These are phyloP conservation scores for Rutstroemia sp. DNA, from an alignment of 2,329 filamentous ascomycete species.

Conservation along the genomic window DNA sequence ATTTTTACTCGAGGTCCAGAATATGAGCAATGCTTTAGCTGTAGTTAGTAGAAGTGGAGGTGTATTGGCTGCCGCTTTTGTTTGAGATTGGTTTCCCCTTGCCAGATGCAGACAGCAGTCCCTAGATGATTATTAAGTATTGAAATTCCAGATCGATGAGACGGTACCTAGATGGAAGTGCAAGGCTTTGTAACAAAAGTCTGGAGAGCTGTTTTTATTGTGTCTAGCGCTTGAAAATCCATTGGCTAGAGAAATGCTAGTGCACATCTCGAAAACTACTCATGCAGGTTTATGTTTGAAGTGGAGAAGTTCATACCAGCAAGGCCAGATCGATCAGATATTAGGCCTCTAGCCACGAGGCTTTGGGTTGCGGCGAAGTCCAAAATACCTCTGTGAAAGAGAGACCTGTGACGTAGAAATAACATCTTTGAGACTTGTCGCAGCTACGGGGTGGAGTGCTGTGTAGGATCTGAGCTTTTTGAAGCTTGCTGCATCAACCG, in stretches of 20 bases:
- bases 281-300: background rate
- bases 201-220: background rate
- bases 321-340: background rate
- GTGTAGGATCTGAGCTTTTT: background rate
- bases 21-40: conserved; percentile 2
- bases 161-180: background rate
- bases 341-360: background rate
- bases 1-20: conserved; percentile 2
- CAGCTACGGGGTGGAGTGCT: background rate
- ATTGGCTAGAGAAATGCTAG: background rate
- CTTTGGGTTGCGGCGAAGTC: background rate
- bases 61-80: conserved; percentile 4
- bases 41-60: background rate
- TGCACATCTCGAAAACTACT: background rate
- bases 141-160: background rate
- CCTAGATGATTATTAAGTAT: background rate
- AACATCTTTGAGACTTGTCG: background rate
- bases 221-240: background rate
- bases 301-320: conserved; percentile 1
- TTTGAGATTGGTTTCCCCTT: background rate
- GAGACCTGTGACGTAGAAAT: background rate
- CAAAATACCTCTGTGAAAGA: background rate
- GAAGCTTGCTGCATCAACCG: background rate
- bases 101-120: background rate
- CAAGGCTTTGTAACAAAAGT: background rate